Evolutionary conservation across 2,329 filamentous ascomycete species (phyloP).

Genomic region (Epichloe brachyelytri): DNA sequence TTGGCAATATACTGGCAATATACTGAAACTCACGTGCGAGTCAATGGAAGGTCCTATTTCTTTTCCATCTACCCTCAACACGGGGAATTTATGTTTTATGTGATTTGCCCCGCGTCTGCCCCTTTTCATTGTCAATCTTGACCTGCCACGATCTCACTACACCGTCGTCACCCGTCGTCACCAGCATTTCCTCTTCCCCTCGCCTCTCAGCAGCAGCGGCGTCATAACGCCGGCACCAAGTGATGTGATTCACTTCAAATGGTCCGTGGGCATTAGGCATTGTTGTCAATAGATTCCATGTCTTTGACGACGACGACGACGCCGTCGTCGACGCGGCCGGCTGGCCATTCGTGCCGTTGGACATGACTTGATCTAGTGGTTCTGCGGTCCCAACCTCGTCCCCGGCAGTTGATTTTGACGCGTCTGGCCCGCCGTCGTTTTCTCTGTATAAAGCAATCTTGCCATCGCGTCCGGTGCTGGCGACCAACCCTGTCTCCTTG

Average conservation of each 20-base stretch:
- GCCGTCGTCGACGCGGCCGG: slow-evolving; percentile 18
- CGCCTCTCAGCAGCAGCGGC: slow-evolving; percentile 37
- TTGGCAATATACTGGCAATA: background rate
- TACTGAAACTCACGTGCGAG: background rate
- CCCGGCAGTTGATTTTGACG: background rate
- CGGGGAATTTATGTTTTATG: background rate
- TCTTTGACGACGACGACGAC: slow-evolving; percentile 16
- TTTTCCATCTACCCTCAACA: background rate
- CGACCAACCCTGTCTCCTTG: slow-evolving; percentile 58
- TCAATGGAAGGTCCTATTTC: background rate
- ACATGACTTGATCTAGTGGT: slow-evolving; percentile 8
- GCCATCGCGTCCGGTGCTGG: slow-evolving; percentile 83
- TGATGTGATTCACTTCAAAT: slow-evolving; percentile 86
- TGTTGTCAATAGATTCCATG: slow-evolving; percentile 60
- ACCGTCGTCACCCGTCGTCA: slow-evolving; percentile 89
- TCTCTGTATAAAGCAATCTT: slow-evolving; percentile 70
- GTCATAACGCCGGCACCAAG: slow-evolving; percentile 74
- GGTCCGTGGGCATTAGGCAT: slow-evolving; percentile 70
- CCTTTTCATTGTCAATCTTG: background rate
- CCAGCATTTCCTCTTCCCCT: slow-evolving; percentile 64
- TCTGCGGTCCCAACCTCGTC: no score
- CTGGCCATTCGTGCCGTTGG: background rate
- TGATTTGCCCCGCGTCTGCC: background rate
- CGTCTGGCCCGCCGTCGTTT: slow-evolving; percentile 13
- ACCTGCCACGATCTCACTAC: slow-evolving; percentile 72